Base-by-base conservation (phyloP, 495 filamentous ascomycete genomes). In the Podospora australis region DNA sequence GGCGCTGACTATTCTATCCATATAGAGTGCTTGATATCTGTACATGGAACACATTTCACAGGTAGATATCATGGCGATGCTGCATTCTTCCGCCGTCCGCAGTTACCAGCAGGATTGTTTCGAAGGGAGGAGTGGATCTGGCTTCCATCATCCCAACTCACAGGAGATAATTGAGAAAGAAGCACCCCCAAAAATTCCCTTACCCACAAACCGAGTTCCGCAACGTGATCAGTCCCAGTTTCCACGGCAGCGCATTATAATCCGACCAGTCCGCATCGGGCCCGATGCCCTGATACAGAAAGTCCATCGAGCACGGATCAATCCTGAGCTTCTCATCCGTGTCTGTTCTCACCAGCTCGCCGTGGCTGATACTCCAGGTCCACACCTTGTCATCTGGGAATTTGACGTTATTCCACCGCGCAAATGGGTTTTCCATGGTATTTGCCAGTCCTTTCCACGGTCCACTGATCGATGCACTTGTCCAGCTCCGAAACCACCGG, bases 291-390 rank as follows among this genome's bases (percentile, higher is more conserved):
- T 62, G 58, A 14, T 62, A 62, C 49, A 62, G 7, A 20, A 62
- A 62, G 17, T 41, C n/a, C 39, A 58, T 21, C 7, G 53, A 30
- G 28, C 43, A 51, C 22, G 50, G 44, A 3, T 54, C 44, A 11
- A 62, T 52, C 6, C 40, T 49, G 34, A 62, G 11, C 11, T 48
- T 58, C 53, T 62, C 54, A 38, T 58, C 55, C 2, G 40, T 49
- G 13, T 35, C 13, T 2, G 10, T 44, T 13, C 58, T 26, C 21
- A 62, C 40, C 6, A 58, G 14, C 48, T 62, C 58, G 13, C 58
- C 58, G 20, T 62, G 58, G 50, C 55, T 58, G 38, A 62, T 62
- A 23, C 58, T 62, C 49, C 49, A 51, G 4, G 55, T 62, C 58
- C 58, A 62, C 4, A 39, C 26, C 0, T 30, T 46, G 2, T 24